Conservation (phyloP, 108 stramenopile species). For the Cylindrotheca closterium region DNA sequence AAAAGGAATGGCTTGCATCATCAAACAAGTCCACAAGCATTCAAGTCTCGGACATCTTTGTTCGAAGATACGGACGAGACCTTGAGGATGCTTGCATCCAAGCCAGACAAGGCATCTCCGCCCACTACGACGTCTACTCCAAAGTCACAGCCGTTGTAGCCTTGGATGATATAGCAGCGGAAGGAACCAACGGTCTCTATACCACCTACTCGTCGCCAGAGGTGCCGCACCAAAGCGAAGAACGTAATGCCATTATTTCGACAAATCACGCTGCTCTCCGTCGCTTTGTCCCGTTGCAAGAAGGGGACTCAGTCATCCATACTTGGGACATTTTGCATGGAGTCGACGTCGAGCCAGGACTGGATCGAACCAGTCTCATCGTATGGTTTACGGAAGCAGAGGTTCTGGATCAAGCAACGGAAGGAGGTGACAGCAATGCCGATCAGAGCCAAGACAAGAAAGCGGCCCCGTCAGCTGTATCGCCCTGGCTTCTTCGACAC, state of each 20-base stretch:
- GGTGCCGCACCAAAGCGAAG: too few species aligned
- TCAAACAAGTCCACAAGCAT: slow-evolving; percentile 27
- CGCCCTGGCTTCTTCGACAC: slow-evolving; percentile 46
- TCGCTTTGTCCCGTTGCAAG: slow-evolving; percentile 53
- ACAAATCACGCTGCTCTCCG: slow-evolving; percentile 60
- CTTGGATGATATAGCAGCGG: slow-evolving; percentile 62
- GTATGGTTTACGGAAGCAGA: slow-evolving; percentile 58
- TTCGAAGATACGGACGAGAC: slow-evolving; percentile 65
- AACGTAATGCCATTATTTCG: slow-evolving; percentile 11
- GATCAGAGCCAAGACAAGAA: slow-evolving; percentile 5
- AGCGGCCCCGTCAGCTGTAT: slow-evolving; percentile 1
- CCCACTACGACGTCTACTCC: slow-evolving; percentile 73
- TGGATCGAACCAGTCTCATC: slow-evolving; percentile 68
- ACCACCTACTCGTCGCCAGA: slow-evolving; percentile 18
- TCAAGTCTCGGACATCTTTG: slow-evolving; percentile 65
- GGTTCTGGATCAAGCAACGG: background rate
- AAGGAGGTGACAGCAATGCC: background rate
- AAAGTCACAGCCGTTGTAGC: slow-evolving; percentile 64
- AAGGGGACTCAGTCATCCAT: slow-evolving; percentile 69
- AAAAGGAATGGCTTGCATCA: too few species aligned
- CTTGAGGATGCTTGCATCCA: slow-evolving; percentile 6
- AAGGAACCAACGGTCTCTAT: slow-evolving; percentile 62
- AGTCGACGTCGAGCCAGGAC: slow-evolving; percentile 58
- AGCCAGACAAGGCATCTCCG: slow-evolving; percentile 52
- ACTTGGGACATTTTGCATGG: slow-evolving; percentile 77